Base-by-base conservation (phyloP, 1,284 basidiomycete species). In the Limonomyces culmigenus region DNA sequence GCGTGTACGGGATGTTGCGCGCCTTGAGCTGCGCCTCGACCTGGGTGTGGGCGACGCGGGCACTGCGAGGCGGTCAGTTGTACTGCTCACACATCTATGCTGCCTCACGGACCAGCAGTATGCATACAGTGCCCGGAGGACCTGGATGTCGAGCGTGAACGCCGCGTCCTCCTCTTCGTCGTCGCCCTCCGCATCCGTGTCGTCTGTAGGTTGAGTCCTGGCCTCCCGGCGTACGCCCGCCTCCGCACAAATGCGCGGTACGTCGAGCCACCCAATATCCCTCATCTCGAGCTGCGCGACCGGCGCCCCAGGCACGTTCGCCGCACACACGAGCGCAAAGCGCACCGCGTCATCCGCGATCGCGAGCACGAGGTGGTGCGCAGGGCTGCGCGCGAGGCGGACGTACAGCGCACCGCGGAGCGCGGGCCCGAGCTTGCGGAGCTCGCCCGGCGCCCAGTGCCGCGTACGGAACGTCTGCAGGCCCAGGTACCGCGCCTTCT, bases 21-120 rank as follows among this genome's bases (percentile, higher is more conserved):
- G 71, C 55, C 51, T 87, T 87, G 49, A 96, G 72, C 53, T 93
- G 89, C 38, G 74, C 65, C 52, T 95, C 87, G 37, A 96, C 74
- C 46, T 78, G 85, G 41, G 74, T 78, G 50, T 87, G 86, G 13
- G 86, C 78, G n/a, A 92, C 83, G 5, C 89, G 77, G 6, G 88
- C 89, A 47, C 86, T 89, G 45, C 16, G 37, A n/a, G n/a, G 29
- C 29, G 23, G 10, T 27, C 8, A 27, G 25, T 27, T 27, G n/a
- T 8, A 8, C 8, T 8, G 25, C 25, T 27, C n/a, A n/a, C 8
- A 27, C 25, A 12, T 1, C 21, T 15, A 38, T n/a, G n/a, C n/a
- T n/a, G n/a, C n/a, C n/a, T n/a, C 17, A 41, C 66, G 42, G 44
- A 84, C 81, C 78, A 79, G 56, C 79, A 85, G 49, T 84, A 86